Conservation (phyloP, 2,329 filamentous ascomycete genomes). For the Alternaria triticina region DNA sequence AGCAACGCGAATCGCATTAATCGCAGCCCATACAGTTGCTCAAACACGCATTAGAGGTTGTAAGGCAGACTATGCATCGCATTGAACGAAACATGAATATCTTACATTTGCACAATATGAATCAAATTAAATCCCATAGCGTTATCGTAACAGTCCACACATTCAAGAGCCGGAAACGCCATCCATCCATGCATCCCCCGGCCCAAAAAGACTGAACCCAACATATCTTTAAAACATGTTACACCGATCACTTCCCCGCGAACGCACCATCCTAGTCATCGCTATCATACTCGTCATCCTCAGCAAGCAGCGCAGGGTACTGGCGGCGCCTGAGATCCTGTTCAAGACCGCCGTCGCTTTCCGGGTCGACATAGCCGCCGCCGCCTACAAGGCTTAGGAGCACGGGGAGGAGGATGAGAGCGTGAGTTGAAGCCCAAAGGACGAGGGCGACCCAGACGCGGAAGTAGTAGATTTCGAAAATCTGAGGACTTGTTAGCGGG, state of each 20-base stretch:
- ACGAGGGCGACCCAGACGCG: conserved; percentile 93
- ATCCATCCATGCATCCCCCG: background rate
- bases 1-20: background rate
- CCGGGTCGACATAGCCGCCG: conserved; percentile 81
- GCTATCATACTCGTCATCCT: conserved; percentile 75
- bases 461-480: conserved; percentile 99
- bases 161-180: background rate
- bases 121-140: background rate
- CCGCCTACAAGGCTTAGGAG: conserved; percentile 86
- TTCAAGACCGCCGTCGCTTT: conserved; percentile 85
- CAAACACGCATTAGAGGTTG: background rate
- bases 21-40: background rate
- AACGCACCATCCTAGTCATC: conserved; percentile 28
- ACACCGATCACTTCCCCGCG: background rate
- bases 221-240: background rate
- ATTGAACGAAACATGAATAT: background rate
- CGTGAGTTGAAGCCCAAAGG: conserved; percentile 85
- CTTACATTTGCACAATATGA: background rate
- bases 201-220: background rate
- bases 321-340: conserved; percentile 83
- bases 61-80: background rate
- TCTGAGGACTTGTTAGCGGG: conserved; percentile 52
- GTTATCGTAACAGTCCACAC: background rate
- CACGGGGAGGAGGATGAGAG: conserved; percentile 89
- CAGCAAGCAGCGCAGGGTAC: conserved; percentile 73